These are phyloP conservation scores for Epichloe aotearoae DNA, from an alignment of 2,329 filamentous ascomycete genomes.

Conservation along the genomic window DNA sequence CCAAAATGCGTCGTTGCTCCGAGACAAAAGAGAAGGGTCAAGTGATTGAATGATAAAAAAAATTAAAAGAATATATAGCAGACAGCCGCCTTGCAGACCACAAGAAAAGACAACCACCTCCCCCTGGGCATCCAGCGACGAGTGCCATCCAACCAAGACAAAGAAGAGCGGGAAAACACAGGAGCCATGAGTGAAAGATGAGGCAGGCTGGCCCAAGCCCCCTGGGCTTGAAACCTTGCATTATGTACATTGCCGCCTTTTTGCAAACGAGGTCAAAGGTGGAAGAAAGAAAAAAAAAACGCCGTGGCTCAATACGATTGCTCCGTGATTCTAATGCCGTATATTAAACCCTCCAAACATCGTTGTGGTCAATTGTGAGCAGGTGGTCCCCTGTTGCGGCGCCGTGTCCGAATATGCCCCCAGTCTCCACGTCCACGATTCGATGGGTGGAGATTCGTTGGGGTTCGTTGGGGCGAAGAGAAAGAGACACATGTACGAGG, in stretches of 20 bases:
- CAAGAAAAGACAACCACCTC: neutral
- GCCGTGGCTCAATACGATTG: conserved; percentile 3
- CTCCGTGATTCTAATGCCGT: conserved; percentile 4
- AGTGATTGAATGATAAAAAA: neutral
- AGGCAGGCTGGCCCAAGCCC: neutral
- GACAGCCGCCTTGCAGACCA: neutral
- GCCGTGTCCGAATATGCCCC: neutral
- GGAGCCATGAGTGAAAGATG: neutral
- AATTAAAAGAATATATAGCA: neutral
- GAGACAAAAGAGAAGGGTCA: neutral
- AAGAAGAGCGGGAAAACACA: neutral
- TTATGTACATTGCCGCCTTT: neutral
- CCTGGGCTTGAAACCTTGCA: neutral
- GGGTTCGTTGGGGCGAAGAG: neutral
- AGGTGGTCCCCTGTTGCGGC: neutral
- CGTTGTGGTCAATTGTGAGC: neutral
- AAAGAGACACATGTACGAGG: neutral
- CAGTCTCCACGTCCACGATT: neutral
- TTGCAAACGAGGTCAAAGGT: neutral
- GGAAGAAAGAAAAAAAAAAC: neutral
- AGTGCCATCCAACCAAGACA: neutral
- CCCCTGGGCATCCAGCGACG: neutral
- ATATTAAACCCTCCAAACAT: neutral
- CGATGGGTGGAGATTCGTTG: neutral
- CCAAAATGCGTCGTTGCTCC: neutral